These are phyloP conservation scores for Rhodosporidiobolus sp. DNA, from an alignment of 768 basidiomycete species.

Conservation along the genomic window DNA sequence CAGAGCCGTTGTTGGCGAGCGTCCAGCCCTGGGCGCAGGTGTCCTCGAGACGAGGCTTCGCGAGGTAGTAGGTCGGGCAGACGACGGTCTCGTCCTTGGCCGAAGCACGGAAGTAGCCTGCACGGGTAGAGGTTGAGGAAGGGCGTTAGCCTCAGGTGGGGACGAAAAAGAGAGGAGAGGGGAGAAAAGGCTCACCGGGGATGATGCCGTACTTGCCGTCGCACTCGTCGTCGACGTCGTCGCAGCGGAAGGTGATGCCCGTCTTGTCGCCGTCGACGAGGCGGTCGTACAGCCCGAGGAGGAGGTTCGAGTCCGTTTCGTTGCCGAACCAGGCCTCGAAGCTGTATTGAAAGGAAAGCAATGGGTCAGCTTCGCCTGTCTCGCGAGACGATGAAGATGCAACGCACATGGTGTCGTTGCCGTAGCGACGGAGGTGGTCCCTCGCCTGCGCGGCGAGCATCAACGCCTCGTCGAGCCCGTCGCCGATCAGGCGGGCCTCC, in stretches of 20 bases:
- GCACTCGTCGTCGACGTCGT: constrained; percentile 29
- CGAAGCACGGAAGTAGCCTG: constrained; percentile 20
- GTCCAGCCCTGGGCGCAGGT: constrained; percentile 28
- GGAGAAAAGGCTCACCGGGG: constrained; percentile 1
- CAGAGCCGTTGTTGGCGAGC: constrained; percentile 32
- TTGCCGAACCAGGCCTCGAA: constrained; percentile 38
- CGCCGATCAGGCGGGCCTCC: constrained; percentile 25
- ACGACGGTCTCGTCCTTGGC: constrained; percentile 26
- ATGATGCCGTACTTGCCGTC: constrained; percentile 38
- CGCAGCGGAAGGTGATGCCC: constrained; percentile 33
- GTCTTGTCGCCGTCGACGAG: constrained; percentile 37
- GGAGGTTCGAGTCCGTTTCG: constrained; percentile 20
- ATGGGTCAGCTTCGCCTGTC: no score
- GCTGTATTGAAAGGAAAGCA: constrained; percentile 1
- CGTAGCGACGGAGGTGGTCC: constrained; percentile 34
- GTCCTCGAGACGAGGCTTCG: constrained; percentile 28
- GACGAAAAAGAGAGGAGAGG: neutral
- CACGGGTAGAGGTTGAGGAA: neutral
- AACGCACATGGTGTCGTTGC: constrained; percentile 34
- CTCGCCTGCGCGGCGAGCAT: constrained; percentile 28
- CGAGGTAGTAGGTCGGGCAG: constrained; percentile 37
- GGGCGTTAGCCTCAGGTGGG: neutral
- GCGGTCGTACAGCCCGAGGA: constrained; percentile 37
- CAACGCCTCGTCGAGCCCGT: constrained; percentile 32
- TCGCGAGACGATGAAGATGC: neutral